A percentile compares a stretch with the other conserved stretches of the same genome.
These are phyloP conservation scores for Candida saitoana DNA, from an alignment of 805 yeast species.

Conservation along the genomic window DNA sequence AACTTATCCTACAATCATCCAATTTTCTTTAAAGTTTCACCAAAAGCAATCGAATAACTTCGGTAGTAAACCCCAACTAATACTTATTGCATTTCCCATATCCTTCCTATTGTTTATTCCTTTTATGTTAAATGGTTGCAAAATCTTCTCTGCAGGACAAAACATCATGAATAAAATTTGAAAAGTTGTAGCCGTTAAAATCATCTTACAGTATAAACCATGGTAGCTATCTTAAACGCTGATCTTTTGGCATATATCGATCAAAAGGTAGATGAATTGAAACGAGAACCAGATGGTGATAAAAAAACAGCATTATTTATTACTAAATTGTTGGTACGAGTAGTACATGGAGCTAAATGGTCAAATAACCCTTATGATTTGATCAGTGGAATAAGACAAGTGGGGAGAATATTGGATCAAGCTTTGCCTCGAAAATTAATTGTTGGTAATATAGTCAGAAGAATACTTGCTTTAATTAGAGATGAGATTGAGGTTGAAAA, in stretches of 20 bases:
- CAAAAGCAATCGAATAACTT: too few species aligned
- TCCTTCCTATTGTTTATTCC: background rate
- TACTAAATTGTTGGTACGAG: slow-evolving; percentile 81
- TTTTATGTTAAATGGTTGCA: background rate
- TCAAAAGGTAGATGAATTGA: slow-evolving; percentile 49
- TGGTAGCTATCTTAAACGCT: slow-evolving; percentile 14
- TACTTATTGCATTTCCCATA: background rate
- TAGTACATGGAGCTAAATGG: slow-evolving; percentile 89
- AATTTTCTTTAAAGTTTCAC: too few species aligned
- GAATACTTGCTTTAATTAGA: slow-evolving; percentile 80
- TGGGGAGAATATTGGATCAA: slow-evolving; percentile 64
- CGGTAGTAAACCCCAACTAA: too few species aligned
- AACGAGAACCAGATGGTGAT: slow-evolving; percentile 81
- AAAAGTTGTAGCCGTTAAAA: background rate
- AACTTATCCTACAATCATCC: too few species aligned
- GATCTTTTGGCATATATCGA: slow-evolving; percentile 35
- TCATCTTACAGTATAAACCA: background rate
- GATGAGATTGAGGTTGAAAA: slow-evolving; percentile 69
- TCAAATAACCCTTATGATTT: slow-evolving; percentile 61
- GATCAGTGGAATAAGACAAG: slow-evolving; percentile 62
- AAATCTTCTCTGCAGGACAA: background rate
- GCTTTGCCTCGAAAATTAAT: slow-evolving; percentile 90
- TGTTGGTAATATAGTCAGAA: slow-evolving; percentile 85
- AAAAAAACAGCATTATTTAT: slow-evolving; percentile 81
- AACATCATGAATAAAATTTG: background rate